Evolutionary conservation across 805 yeast species (phyloP), one percentile per base, ranked within the genome.

Genomic region (Ogataea sp.): DNA sequence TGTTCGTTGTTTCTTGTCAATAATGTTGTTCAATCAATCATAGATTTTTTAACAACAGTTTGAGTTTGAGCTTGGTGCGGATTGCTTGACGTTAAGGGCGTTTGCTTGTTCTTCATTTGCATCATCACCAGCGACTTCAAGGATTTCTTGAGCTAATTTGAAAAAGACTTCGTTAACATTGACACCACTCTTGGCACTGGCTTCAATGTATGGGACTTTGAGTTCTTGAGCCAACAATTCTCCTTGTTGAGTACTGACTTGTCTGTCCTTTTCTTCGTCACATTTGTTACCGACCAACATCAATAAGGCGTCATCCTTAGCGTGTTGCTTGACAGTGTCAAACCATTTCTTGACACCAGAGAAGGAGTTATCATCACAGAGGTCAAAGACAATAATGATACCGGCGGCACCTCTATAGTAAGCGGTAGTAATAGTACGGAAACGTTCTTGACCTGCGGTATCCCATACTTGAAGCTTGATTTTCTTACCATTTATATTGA

Each of bases 391-490:
- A 53, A 84, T 71, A 37, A 83, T 80, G 53, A 84, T 83, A 46
- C 94, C 94, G 80, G 82, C 80, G 42, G 94, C 93, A 42, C 94
- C 94, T 62, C 94, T 77, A 64, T 84, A 84, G 63, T 84, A 84
- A 1, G 94, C 90, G n/a, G 93, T 83, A 36, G 93, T 89, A 65
- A 88, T 88, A 32, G 96, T 86, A 66, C 96, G 77, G 68, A 88
- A 88, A 56, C 96, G 73, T 61, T 88, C 96, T 66, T 88, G 96
- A n/a, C 96, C 96, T 1, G 96, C 96, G 31, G 96, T 88, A 60
- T 88, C 96, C 96, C 96, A 83, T 33, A 90, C 84, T 63, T 93
- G 98, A 58, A 90, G 74, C 67, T 93, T 93, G 64, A 93, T 84
- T 48, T 83, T 83, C 64, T 85, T 84, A 39, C 96, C 96, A 47